These are phyloP conservation scores for Rhodotorula graminis DNA, from an alignment of 768 basidiomycete genomes.

Conservation along the genomic window DNA sequence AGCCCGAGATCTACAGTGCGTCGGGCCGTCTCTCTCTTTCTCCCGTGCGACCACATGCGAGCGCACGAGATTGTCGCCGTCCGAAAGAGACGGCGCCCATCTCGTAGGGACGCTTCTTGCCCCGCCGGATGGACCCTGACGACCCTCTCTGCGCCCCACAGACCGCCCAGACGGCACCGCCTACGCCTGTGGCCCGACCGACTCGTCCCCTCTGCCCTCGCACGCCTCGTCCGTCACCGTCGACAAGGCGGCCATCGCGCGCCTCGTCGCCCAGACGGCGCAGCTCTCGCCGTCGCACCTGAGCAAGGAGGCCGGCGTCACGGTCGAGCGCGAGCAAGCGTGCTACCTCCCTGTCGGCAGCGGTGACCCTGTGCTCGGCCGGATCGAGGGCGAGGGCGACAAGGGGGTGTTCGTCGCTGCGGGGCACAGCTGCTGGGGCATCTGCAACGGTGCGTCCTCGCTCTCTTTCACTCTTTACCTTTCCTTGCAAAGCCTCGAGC, in stretches of 20 bases:
- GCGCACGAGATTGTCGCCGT: too few relatives aligned
- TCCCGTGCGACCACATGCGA: too few relatives aligned
- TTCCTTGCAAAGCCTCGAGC: too few relatives aligned
- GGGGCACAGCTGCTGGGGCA: conserved; percentile 61
- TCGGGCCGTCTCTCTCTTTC: not conserved
- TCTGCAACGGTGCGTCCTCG: conserved; percentile 49
- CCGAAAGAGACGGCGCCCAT: too few relatives aligned
- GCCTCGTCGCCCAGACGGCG: conserved; percentile 48
- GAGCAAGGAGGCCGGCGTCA: conserved; percentile 43
- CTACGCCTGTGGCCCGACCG: conserved; percentile 74
- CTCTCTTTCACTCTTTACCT: conserved; percentile 47
- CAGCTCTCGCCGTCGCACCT: conserved; percentile 45
- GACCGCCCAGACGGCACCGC: conserved; percentile 48
- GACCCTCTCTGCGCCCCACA: not conserved
- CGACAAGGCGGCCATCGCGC: conserved; percentile 57
- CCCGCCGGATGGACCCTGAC: too few relatives aligned
- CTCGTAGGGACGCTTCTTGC: too few relatives aligned
- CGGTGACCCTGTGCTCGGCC: conserved; percentile 70
- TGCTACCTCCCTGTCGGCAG: conserved; percentile 70
- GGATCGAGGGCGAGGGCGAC: conserved; percentile 47
- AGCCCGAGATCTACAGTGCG: conserved; percentile 51
- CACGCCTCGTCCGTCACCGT: conserved; percentile 68
- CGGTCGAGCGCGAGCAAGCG: conserved; percentile 59
- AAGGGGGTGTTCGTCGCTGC: conserved; percentile 65
- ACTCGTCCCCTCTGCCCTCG: conserved; percentile 63